phyloP scores from a whole-genome alignment of 2,329 filamentous ascomycete species.

The Botrytis aclada region DNA sequence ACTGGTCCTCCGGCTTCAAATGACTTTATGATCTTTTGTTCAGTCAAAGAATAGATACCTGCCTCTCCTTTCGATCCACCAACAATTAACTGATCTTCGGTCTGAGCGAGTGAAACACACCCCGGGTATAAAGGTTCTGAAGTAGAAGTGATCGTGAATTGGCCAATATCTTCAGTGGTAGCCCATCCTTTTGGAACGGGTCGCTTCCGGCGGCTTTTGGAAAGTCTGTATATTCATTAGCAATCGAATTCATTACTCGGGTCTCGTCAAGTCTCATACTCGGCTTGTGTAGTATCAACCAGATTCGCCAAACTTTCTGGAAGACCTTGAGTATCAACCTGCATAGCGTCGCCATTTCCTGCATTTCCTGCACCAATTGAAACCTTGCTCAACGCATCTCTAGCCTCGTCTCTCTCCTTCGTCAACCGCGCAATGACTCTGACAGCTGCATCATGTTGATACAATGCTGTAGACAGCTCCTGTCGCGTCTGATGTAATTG shows the following conservation, averaged over 20 bases:
- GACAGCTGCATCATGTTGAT: conserved; percentile 96
- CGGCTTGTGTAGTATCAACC: conserved; percentile 77
- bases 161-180: conserved; percentile 65
- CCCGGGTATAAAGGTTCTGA: conserved; percentile 60
- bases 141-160: conserved; percentile 52
- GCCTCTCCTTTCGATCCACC: conserved; percentile 61
- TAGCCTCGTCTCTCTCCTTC: conserved; percentile 88
- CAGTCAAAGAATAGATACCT: conserved; percentile 74
- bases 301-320: conserved; percentile 67
- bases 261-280: conserved; percentile 52
- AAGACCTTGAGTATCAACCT: conserved; percentile 77
- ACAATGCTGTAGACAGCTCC: conserved; percentile 88
- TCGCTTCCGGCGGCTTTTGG: conserved; percentile 85
- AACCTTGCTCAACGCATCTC: conserved; percentile 82
- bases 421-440: conserved; percentile 88
- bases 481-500: conserved; percentile 86
- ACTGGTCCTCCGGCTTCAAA: conserved; percentile 47
- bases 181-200: conserved; percentile 83
- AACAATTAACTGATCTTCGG: conserved; percentile 60
- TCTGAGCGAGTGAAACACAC: conserved; percentile 54
- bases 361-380: conserved; percentile 61
- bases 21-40: conserved; percentile 62
- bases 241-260: conserved; percentile 3
- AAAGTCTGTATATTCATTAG: conserved; percentile 56
- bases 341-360: conserved; percentile 79